These are phyloP conservation scores for Plasmodium knowlesi DNA, from an alignment of 169 alveolate genomes.

Conservation along the genomic window DNA sequence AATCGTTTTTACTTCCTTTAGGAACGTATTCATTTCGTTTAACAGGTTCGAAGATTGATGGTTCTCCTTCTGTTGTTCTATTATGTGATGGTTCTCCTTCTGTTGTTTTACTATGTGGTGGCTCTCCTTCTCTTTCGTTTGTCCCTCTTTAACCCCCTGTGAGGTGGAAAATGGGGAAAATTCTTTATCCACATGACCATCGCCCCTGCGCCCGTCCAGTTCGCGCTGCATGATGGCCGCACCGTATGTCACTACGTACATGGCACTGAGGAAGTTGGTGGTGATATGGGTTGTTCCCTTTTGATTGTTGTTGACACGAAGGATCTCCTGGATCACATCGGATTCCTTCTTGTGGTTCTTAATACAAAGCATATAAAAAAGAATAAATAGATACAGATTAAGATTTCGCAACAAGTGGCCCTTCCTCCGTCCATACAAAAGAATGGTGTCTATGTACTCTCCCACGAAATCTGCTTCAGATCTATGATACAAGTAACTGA, in stretches of 20 bases:
- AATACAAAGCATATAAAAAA: constrained; percentile 37
- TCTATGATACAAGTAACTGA: not conserved
- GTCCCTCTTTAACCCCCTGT: not conserved
- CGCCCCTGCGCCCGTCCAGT: not conserved
- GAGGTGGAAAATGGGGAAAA: not conserved
- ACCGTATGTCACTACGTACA: constrained; percentile 31
- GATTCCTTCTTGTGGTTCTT: constrained; percentile 29
- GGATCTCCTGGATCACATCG: not conserved
- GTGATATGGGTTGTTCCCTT: constrained; percentile 8
- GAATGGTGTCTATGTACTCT: constrained; percentile 38
- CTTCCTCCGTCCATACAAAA: constrained; percentile 22
- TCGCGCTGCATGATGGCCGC: not conserved
- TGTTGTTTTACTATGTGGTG: not conserved
- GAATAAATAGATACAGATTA: constrained; percentile 26
- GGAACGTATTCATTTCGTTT: not conserved
- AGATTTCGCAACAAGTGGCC: not conserved
- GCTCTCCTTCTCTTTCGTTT: not conserved
- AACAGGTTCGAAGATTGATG: not conserved
- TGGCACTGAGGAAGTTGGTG: constrained; percentile 35
- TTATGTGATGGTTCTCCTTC: not conserved
- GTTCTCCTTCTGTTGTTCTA: not conserved
- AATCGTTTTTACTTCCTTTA: not conserved
- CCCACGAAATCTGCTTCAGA: not conserved
- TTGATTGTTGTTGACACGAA: not conserved
- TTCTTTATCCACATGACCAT: not conserved